phyloP scores from a whole-genome alignment of 768 basidiomycete species.

The Tylopilus sp. region DNA sequence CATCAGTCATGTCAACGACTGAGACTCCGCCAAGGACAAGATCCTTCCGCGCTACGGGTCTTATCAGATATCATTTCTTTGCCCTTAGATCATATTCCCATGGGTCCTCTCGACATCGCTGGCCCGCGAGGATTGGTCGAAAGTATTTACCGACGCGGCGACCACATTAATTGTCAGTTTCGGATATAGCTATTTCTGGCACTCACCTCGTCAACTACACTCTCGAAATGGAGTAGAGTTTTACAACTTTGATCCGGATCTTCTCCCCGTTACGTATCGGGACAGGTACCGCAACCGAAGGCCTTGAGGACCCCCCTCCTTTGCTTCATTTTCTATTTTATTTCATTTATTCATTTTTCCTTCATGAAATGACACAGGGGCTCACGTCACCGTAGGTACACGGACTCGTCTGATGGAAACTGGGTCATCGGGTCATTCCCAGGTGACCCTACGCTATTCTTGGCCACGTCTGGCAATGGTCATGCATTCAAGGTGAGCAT shows the following conservation, averaged over 20 bases:
- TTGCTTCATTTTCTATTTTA: neutral
- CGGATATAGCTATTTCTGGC: neutral
- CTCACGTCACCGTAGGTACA: constrained; percentile 60
- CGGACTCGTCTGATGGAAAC: constrained; percentile 80
- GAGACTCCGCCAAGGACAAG: constrained; percentile 7
- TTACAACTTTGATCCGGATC: constrained; percentile 1
- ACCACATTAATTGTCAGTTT: too few species aligned
- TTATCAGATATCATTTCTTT: neutral
- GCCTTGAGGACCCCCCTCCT: constrained; percentile 11
- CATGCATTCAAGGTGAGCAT: constrained; percentile 76
- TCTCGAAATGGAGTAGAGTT: neutral
- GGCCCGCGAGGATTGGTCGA: neutral
- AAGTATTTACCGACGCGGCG: too few species aligned
- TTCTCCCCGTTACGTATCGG: neutral
- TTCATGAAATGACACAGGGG: neutral
- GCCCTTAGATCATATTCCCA: neutral
- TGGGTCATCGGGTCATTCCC: constrained; percentile 85
- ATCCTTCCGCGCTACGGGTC: constrained; percentile 15
- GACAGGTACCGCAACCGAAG: neutral
- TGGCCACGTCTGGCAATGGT: constrained; percentile 88
- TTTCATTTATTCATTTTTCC: neutral
- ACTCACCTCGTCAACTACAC: neutral
- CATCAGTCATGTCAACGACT: neutral
- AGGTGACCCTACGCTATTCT: constrained; percentile 52
- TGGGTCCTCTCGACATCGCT: neutral